Percentiles rank a stretch among this genome's conserved stretches.
These are phyloP conservation scores for Wolfiporia cocos DNA, from an alignment of 1,284 basidiomycete genomes.

Conservation along the genomic window DNA sequence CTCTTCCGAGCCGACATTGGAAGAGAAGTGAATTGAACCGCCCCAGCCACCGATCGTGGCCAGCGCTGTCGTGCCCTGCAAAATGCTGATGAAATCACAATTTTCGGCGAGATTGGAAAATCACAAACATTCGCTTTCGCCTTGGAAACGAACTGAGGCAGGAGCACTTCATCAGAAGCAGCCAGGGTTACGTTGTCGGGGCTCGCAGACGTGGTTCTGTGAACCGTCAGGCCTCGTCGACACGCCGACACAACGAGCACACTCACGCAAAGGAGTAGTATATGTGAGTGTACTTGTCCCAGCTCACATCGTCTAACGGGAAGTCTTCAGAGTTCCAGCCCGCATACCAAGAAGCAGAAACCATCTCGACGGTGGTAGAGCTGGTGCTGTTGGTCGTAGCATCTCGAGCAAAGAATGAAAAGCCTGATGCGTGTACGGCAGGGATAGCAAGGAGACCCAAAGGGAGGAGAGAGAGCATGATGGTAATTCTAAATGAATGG, in stretches of 20 bases:
- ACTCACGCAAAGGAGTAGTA: constrained; percentile 62
- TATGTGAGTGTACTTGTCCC: constrained; percentile 59
- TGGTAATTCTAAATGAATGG: constrained; percentile 6
- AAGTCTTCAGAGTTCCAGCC: constrained; percentile 50
- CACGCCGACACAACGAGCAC: not conserved
- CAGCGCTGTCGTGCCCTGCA: constrained; percentile 58
- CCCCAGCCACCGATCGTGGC: constrained; percentile 84
- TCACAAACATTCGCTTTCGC: constrained; percentile 23
- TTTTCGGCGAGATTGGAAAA: not conserved
- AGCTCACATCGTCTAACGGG: constrained; percentile 44
- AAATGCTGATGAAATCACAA: not conserved
- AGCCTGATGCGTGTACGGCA: constrained; percentile 10
- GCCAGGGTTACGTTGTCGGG: constrained; percentile 17
- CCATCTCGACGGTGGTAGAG: constrained; percentile 24
- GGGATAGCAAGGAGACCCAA: constrained; percentile 14
- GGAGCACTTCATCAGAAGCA: constrained; percentile 16
- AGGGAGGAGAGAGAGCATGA: constrained; percentile 17
- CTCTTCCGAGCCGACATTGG: constrained; percentile 48
- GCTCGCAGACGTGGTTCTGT: constrained; percentile 19
- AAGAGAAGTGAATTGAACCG: constrained; percentile 67
- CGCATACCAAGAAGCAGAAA: constrained; percentile 58
- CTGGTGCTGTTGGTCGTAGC: constrained; percentile 9
- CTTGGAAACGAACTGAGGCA: constrained; percentile 24
- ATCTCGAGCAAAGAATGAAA: constrained; percentile 6
- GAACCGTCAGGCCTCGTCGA: too few species aligned